phyloP scores from a whole-genome alignment of 306 rosid species.

The Cicer yamashitae region DNA sequence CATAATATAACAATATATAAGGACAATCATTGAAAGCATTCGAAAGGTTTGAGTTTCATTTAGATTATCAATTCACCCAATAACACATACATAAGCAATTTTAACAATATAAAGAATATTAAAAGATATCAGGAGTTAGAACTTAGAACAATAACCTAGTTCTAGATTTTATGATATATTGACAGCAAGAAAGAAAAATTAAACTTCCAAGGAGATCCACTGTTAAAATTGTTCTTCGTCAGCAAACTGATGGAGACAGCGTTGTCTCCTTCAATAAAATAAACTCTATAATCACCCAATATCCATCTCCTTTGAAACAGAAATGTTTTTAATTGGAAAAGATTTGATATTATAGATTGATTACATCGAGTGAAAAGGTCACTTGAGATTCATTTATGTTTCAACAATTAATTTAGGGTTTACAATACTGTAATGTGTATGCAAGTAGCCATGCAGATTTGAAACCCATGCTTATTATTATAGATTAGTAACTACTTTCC shows the following conservation, averaged over 20 bases:
- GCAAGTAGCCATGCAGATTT: constrained; percentile 18
- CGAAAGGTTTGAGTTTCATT: not conserved
- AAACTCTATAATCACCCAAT: not conserved
- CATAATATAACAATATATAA: constrained; percentile 18
- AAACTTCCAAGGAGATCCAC: not conserved
- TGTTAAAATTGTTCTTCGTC: not conserved
- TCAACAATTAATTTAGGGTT: constrained; percentile 9
- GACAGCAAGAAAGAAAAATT: not conserved
- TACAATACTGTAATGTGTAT: not conserved
- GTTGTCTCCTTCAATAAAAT: not conserved
- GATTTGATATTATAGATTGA: constrained; percentile 3
- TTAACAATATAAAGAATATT: not conserved
- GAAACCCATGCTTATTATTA: constrained; percentile 8
- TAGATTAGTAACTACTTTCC: constrained; percentile 11
- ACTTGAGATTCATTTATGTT: constrained; percentile 9
- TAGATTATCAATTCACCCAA: not conserved
- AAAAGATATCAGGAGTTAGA: not conserved
- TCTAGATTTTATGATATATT: not conserved
- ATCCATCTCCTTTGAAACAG: constrained; percentile 6
- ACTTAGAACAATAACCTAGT: constrained; percentile 15
- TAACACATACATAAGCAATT: not conserved
- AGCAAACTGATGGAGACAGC: constrained; percentile 2
- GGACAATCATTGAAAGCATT: not conserved
- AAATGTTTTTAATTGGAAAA: not conserved
- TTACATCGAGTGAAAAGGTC: not conserved